Base-by-base conservation (phyloP, 2,329 filamentous ascomycete species). In the Sclerotiophoma versabilis region DNA sequence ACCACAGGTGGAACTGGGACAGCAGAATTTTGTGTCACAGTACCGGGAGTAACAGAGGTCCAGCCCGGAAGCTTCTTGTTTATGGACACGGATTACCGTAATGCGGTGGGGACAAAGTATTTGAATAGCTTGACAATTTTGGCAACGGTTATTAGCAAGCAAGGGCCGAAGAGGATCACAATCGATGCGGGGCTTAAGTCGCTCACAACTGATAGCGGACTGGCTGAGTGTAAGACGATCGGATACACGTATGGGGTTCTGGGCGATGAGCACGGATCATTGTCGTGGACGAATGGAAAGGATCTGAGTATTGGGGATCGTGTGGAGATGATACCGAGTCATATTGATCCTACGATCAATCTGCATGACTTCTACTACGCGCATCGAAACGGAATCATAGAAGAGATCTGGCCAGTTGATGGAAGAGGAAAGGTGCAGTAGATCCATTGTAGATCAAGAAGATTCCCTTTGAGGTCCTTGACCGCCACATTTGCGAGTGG, bases 11-110 rank as follows among this genome's bases (percentile, higher is more conserved):
- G 81, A 0, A 83, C 81, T 0, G 81, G 81, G 7, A 83, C 81
- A 1, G 80, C 77, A 2, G 81, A 83, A 55, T 83, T 84, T 59
- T 84, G 81, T 49, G 81, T 76, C 1, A 75, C 70, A 0, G 80
- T 82, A 0, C 76, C 77, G 0, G 81, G 81, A 0, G 75, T 84
- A 0, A 84, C 81, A 1, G 82, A 84, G 59, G 70, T 84, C 1
- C 82, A 84, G 60, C 82, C 82, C 0, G 82, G 82, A 0, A 82
- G 79, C 0, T 84, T 84, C 54, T 76, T 84, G 49, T 84, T 84
- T 63, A 84, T 84, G 82, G 82, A 84, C 51, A 82, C 81, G 2
- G 82, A 84, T 60, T 84, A 84, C 59, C 77, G 81, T 3, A 80
- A 81, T 45, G 82, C 82, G 0, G 74, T 84, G 0, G 82, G 82